phyloP scores from a whole-genome alignment of 257 asterid species.

The Primulina huaijiensis region DNA sequence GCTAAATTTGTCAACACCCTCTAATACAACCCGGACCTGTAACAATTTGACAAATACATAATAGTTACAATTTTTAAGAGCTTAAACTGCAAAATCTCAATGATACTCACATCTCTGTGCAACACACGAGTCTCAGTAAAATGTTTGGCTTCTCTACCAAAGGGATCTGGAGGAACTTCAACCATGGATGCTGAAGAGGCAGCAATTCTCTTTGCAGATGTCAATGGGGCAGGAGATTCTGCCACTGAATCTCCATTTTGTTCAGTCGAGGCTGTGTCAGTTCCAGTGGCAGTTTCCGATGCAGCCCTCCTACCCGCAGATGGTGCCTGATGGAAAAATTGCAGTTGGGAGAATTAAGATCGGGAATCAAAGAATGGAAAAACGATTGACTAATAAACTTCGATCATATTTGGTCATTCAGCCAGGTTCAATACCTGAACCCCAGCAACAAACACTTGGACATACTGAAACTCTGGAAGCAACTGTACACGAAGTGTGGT shows the following conservation, averaged over 20 bases:
- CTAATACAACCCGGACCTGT: slow-evolving; percentile 93
- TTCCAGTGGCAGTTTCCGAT: slow-evolving; percentile 41
- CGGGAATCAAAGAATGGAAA: background rate
- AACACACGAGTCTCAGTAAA: slow-evolving; percentile 88
- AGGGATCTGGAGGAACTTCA: slow-evolving; percentile 84
- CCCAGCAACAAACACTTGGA: slow-evolving; percentile 92
- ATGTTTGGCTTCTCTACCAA: slow-evolving; percentile 95
- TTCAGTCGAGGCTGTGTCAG: slow-evolving; percentile 49
- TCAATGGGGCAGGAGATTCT: slow-evolving; percentile 61
- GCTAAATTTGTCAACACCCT: slow-evolving; percentile 92
- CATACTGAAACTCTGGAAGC: slow-evolving; percentile 87
- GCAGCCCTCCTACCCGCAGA: slow-evolving; percentile 83
- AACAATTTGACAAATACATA: slow-evolving; percentile 20
- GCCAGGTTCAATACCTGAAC: slow-evolving; percentile 56
- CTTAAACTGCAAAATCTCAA: slow-evolving; percentile 3
- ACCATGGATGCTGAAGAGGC: slow-evolving; percentile 52
- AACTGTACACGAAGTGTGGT: slow-evolving; percentile 87
- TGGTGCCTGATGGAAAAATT: slow-evolving; percentile 60
- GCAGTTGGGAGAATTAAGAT: slow-evolving; percentile 4
- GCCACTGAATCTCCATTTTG: slow-evolving; percentile 63
- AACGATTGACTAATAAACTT: background rate
- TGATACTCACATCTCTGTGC: slow-evolving; percentile 77
- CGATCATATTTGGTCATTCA: background rate
- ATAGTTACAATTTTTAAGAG: slow-evolving; percentile 6
- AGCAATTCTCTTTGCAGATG: slow-evolving; percentile 90